A percentile compares a stretch with the other conserved stretches of the same genome.
Evolutionary conservation across 2,329 filamentous ascomycete genomes (phyloP).

Genomic region (Sclerotinia spermophila): DNA sequence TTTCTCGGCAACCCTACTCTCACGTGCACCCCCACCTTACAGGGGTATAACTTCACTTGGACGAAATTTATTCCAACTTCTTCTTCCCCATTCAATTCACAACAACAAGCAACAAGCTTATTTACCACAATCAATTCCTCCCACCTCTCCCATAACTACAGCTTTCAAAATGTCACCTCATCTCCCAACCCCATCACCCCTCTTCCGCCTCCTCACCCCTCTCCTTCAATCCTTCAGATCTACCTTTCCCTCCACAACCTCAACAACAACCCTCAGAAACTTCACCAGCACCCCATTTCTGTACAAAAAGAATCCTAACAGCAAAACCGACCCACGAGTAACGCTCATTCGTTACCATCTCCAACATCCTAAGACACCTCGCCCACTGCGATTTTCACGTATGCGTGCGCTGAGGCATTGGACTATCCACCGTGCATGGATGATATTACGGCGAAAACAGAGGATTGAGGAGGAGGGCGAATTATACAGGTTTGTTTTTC

Average conservation of each 20-base stretch:
- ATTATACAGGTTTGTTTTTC: constrained; percentile 58
- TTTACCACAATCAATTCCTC: background rate
- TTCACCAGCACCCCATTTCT: constrained; percentile 27
- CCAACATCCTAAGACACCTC: constrained; percentile 62
- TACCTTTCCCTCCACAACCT: constrained; percentile 11
- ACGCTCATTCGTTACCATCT: constrained; percentile 68
- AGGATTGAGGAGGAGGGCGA: constrained; percentile 62
- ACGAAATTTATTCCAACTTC: constrained; percentile 9
- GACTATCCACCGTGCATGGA: constrained; percentile 98
- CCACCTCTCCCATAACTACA: background rate
- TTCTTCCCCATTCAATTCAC: background rate
- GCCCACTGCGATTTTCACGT: constrained; percentile 83
- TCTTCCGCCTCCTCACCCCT: constrained; percentile 31
- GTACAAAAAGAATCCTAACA: constrained; percentile 20
- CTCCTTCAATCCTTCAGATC: constrained; percentile 28
- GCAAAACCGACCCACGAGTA: constrained; percentile 31
- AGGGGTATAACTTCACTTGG: background rate
- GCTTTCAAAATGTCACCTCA: constrained; percentile 24
- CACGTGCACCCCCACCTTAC: background rate
- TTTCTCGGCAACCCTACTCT: background rate
- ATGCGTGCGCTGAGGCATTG: constrained; percentile 89
- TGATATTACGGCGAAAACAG: constrained; percentile 69
- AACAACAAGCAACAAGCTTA: constrained; percentile 6
- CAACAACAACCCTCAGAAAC: constrained; percentile 17
- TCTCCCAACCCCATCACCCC: constrained; percentile 24